Evolutionary conservation across 2,329 filamentous ascomycete genomes (phyloP), one percentile per base, ranked within the genome.

Genomic region (Sporothrix phasma): DNA sequence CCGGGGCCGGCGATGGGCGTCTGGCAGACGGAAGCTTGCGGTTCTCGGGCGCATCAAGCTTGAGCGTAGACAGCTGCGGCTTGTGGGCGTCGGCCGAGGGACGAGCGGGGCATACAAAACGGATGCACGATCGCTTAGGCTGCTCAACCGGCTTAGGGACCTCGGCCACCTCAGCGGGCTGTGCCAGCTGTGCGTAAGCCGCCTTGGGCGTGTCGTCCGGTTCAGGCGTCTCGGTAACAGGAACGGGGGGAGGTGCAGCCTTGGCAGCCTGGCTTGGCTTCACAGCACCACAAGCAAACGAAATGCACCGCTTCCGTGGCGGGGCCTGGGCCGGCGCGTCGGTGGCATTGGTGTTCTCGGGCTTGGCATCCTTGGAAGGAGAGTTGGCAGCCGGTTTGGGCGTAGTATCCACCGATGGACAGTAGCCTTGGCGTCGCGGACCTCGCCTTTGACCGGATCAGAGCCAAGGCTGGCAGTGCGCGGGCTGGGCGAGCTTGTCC

Each of bases 401-500:
- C 10, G 66, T 68, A 24, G 66, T 31, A 3, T 67, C 63, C 6
- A 31, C 58, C 11, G 51, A 37, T 13, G 61, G 10, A 49, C 46
- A 11, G 56, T 60, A 15, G 22, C 31, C 24, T 65, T 63, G 51
- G 39, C 24, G 15, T 59, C 47, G 19, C 49, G 59, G 5, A 49
- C 39, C 10, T 39, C 39, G 13, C 47, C 34, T 31, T 61, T 60
- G 8, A 43, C 53, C 6, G 65, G 43, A 6, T 62, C 47, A 17
- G 81, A 78, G 22, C 78, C 76, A 61, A 84, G 78, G 19, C 86
- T 81, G 4, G 86, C 85, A 2, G 88, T 80, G n/a, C 91, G 91
- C 19, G 94, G 93, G 72, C 93, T 97, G 0, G 92, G 91, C 0
- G 91, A 93, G 73, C 85, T 91, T 41, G 90, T 90, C 64, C 91